Evolutionary conservation across 2,329 filamentous ascomycete genomes (phyloP), one percentile per base, ranked within the genome.

Genomic region (Fonsecaea pedrosoi): DNA sequence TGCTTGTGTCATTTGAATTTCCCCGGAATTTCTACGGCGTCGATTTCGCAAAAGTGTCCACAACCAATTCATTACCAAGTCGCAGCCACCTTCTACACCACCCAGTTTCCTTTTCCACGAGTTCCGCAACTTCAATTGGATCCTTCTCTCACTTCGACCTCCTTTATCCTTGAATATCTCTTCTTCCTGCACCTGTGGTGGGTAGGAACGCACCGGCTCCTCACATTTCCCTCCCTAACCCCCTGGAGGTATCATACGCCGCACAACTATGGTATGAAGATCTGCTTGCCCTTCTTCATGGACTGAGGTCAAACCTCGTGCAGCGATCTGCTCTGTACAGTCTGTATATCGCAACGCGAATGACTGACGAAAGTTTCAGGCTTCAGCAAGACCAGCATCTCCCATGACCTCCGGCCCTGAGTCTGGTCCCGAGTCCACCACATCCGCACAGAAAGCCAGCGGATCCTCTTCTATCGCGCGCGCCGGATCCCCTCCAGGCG

Each of bases 401-500:
- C 79, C 78, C 73, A 74, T 80, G 74, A 79, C 79, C 74, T 81
- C 79, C 65, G 78, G 79, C 64, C 78, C 79, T 59, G 78, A 82
- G 69, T 82, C 80, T 50, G 80, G 79, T 63, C 75, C 79, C 53
- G 79, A 82, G 67, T 82, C 83, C 70, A 78, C 81, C 71, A 75
- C 76, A 60, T 79, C 79, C 70, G 78, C 82, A 72, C 82, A 84
- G 68, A 84, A 85, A 73, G 84, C 85, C 73, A 84, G 87, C 73
- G 86, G 86, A 66, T 92, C 91, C 80, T 85, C 89, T 68, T 88
- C 86, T 77, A 86, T 89, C 77, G 89, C 86, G 76, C 92, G 94
- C 72, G 89, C 92, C 64, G 90, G 92, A 35, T 97, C 94, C 58
- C 90, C 93, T 70, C 95, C 95, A 32, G 95, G 95, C 72, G 95